A percentile compares a stretch with the other conserved stretches of the same genome.
phyloP scores from a whole-genome alignment of 192 early-diverging fungal species.

The Backusella australiensis region DNA sequence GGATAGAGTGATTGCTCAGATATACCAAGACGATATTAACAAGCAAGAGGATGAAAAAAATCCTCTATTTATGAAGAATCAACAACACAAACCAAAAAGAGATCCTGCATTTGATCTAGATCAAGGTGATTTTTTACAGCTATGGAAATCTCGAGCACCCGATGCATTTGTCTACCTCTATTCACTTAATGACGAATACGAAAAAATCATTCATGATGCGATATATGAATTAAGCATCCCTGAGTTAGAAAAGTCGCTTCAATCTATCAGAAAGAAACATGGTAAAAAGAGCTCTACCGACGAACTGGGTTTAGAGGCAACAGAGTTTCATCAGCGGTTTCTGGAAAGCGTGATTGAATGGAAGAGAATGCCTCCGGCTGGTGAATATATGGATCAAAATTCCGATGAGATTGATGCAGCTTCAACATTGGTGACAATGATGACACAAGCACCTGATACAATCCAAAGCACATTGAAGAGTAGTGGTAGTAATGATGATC shows the following conservation, averaged over 20 bases:
- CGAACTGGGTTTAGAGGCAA: slow-evolving; percentile 23
- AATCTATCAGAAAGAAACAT: slow-evolving; percentile 32
- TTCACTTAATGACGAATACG: slow-evolving; percentile 37
- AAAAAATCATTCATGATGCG: slow-evolving; percentile 33
- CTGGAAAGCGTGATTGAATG: slow-evolving; percentile 31
- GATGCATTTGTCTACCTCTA: slow-evolving; percentile 32
- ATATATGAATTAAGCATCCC: slow-evolving; percentile 36
- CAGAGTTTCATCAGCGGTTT: slow-evolving; percentile 40
- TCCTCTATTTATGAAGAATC: not conserved
- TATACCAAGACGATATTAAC: not conserved
- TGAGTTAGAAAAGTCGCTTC: slow-evolving; percentile 27
- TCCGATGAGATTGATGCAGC: not conserved
- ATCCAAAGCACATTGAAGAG: not conserved
- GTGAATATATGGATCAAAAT: not conserved
- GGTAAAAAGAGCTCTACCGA: slow-evolving; percentile 49
- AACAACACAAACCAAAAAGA: not conserved
- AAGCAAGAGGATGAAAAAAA: not conserved
- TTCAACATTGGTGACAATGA: not conserved
- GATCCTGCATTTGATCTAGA: not conserved
- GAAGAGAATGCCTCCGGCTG: not conserved
- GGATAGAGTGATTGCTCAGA: not conserved
- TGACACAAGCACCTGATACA: not conserved
- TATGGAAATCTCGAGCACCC: slow-evolving; percentile 15
- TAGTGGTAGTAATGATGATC: not conserved
- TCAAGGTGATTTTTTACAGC: not conserved